phyloP scores from a whole-genome alignment of 805 yeast genomes.

The Schwanniomyces occidentalis region DNA sequence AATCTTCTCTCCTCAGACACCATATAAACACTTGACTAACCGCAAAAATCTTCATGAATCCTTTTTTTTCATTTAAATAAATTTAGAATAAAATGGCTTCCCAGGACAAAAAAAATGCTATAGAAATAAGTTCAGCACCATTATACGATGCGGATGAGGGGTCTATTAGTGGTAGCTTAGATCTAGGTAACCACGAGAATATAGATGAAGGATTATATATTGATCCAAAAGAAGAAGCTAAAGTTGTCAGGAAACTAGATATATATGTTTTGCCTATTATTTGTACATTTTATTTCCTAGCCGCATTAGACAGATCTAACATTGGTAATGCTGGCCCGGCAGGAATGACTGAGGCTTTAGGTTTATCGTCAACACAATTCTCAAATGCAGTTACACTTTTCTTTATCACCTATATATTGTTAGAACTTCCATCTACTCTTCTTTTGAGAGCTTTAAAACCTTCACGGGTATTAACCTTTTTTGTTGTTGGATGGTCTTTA shows the following conservation, averaged over 20 bases:
- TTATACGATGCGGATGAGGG: no score
- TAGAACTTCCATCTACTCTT: slow-evolving; percentile 37
- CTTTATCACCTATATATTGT: slow-evolving; percentile 47
- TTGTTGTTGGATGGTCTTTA: slow-evolving; percentile 38
- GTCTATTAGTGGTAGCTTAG: no score
- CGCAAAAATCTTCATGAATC: no score
- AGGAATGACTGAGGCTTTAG: slow-evolving; percentile 45
- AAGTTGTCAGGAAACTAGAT: slow-evolving; percentile 5
- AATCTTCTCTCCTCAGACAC: no score
- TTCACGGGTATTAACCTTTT: slow-evolving; percentile 27
- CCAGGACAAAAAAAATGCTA: no score
- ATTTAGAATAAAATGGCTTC: no score
- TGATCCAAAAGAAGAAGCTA: slow-evolving; percentile 2
- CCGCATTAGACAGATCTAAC: slow-evolving; percentile 55
- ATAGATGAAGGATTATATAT: background rate
- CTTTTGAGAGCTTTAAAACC: slow-evolving; percentile 36
- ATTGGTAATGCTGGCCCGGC: slow-evolving; percentile 61
- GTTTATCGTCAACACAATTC: slow-evolving; percentile 38
- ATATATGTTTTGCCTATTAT: background rate
- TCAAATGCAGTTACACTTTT: slow-evolving; percentile 46
- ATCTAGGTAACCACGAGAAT: no score
- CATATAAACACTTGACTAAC: no score
- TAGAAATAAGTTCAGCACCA: no score
- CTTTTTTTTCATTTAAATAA: no score
- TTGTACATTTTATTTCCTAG: slow-evolving; percentile 40